These are phyloP conservation scores for Pigoraptor vietnamica DNA, from an alignment of 78 protist genomes.

Conservation along the genomic window DNA sequence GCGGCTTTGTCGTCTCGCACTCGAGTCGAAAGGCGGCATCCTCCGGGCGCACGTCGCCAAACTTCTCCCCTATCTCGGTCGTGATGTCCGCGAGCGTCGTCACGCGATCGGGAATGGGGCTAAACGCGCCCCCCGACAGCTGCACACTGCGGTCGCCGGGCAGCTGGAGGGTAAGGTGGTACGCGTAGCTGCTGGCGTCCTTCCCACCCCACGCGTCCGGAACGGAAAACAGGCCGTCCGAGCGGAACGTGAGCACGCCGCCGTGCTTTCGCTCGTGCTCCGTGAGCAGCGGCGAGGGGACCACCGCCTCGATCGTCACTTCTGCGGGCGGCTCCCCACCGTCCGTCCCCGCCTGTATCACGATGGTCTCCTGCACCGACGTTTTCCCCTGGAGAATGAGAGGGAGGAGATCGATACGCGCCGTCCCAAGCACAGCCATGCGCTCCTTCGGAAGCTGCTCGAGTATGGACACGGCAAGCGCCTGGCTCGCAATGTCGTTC, in stretches of 20 bases:
- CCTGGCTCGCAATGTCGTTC: background rate
- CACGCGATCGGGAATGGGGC: background rate
- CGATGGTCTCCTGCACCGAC: background rate
- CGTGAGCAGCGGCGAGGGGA: background rate
- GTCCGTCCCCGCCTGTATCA: background rate
- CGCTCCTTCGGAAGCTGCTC: background rate
- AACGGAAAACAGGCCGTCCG: background rate
- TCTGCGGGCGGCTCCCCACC: background rate
- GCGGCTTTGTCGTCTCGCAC: background rate
- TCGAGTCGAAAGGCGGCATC: background rate
- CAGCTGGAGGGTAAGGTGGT: background rate
- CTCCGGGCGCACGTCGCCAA: background rate
- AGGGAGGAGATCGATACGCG: background rate
- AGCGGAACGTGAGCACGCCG: background rate
- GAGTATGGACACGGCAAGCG: background rate
- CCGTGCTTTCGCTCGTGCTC: background rate
- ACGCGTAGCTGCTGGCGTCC: background rate
- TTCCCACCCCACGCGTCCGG: background rate
- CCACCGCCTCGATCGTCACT: background rate
- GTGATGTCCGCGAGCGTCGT: background rate
- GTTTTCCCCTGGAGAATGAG: background rate
- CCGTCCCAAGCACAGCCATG: background rate
- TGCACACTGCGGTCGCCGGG: background rate
- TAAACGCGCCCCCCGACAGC: background rate
- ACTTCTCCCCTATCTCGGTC: background rate